Base-by-base conservation (phyloP, 2,329 filamentous ascomycete species). In the Sarocladium kiliense region DNA sequence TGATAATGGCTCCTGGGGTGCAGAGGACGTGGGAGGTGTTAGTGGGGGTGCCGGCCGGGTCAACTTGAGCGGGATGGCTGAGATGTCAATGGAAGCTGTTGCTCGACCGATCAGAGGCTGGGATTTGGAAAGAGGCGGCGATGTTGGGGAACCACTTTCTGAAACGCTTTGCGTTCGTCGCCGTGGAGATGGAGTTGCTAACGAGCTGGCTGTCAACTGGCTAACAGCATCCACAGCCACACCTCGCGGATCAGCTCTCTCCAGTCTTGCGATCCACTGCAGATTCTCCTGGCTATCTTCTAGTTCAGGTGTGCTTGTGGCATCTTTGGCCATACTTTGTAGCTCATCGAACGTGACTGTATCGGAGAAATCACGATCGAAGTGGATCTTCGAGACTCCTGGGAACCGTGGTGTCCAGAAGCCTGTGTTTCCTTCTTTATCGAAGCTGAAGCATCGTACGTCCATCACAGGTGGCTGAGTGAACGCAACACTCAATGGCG, bases 321-420 rank as follows among this genome's bases (percentile, higher is more conserved):
- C 82, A 27, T 80, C 72, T 27, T 75, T 68, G 0, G 88, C 90
- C 64, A 89, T 75, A 5, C 77, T 66, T 61, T 92, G 87, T 2
- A 96, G 73, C 54, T 91, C 85, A 1, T 78, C 69, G 59, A 92
- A 89, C 0, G 84, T 82, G 18, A 89, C 73, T 1, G 84, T 79
- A 56, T 95, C 88, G 21, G 77, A 74, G 65, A 82, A 88, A 2
- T 81, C 81, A 23, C 91, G 79, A 65, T 96, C 91, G 58, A 79
- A 81, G 62, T 96, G 90, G 10, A 95, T 77, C 64, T 93, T 95
- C 56, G 82, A 78, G 3, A 93, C 82, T 2, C 81, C 77, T 1
- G 91, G 88, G 63, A 96, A 95, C 1, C 91, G 80, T 54, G 91
- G 80, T 57, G 85, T 86, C 74, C 84, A 91, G 63, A 88, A 91